Base-by-base conservation (phyloP, 257 asterid genomes). In the Salvia rosmarinus region DNA sequence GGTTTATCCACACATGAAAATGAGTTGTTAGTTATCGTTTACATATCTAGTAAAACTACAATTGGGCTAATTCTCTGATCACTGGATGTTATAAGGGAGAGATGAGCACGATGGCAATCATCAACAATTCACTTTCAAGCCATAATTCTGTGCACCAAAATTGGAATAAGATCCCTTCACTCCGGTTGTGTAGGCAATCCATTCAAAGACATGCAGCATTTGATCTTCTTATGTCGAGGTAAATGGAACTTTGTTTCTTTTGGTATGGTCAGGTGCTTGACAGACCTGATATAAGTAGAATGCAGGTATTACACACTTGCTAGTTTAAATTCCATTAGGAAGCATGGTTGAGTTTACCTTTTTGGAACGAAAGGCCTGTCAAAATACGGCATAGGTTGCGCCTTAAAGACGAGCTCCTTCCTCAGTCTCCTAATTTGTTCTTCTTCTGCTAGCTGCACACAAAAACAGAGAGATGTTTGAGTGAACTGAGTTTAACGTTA, bases 311-410 rank as follows among this genome's bases (percentile, higher is more conserved):
- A 8, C 14, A 49, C 20, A 32, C 37, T 10, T 50, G 6, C n/a
- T 28, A 2, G 32, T 34, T 49, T 28, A 23, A 21, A n/a, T 58
- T 49, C 55, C 5, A 23, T 21, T 0, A 9, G 16, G 39, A 46
- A 16, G 5, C 55, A 54, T 35, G 40, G 59, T n/a, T 21, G 70
- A 65, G 5, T 32, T 72, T 77, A 84, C 95, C 96, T 88, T 78
- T 58, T 82, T 13, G 96, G 94, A 52, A 91, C 20, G 73, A 91
- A 85, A 13, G 96, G 96, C 70, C 86, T 82, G 72, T 91, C 95
- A 32, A 91, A 91, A 76, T 79, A 87, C 14, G 97, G 96, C 90
- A 91, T 78, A 3, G 95, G 97, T 70, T 85, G 92, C 39, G 96
- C 97, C 77, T 83, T 91, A 2, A 91, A 92, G 54, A 91, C 83